Percentiles rank a stretch among this genome's conserved stretches.
Conservation (phyloP, 768 basidiomycete genomes). For the Termitomyces eurrhizus region DNA sequence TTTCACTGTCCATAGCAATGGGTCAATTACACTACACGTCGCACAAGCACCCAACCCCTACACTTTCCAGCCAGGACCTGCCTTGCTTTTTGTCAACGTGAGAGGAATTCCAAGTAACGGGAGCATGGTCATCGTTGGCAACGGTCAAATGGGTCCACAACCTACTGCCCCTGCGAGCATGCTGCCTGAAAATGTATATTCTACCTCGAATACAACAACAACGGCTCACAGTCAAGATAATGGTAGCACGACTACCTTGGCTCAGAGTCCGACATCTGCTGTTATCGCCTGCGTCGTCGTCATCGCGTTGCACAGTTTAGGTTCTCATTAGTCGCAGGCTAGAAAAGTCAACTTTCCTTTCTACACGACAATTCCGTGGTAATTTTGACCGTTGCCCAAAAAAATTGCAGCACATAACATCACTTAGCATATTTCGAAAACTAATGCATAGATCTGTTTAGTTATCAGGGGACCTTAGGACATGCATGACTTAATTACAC, state of each 20-base stretch:
- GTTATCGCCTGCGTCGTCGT: background rate
- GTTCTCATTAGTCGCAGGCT: background rate
- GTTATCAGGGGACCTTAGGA: background rate
- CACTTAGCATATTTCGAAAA: background rate
- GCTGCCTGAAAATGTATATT: constrained; percentile 2
- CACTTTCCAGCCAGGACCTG: constrained; percentile 86
- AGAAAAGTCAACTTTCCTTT: background rate
- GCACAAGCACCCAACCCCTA: constrained; percentile 81
- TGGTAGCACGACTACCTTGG: background rate
- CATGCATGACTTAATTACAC: no score
- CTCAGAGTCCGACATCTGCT: background rate
- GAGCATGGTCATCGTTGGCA: constrained; percentile 72
- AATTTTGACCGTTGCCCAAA: background rate
- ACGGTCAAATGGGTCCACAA: constrained; percentile 71
- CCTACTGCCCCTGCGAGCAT: constrained; percentile 36
- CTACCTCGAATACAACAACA: constrained; percentile 2
- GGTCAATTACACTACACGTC: constrained; percentile 76
- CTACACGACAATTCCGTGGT: no score
- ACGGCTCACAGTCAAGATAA: background rate
- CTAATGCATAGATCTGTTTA: background rate
- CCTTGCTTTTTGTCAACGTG: constrained; percentile 76
- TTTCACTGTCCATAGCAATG: constrained; percentile 72
- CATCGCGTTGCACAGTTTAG: background rate
- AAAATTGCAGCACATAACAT: background rate
- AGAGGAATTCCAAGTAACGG: constrained; percentile 83